phyloP scores from a whole-genome alignment of 805 yeast genomes.

The Wickerhamomyces rabaulensis region DNA sequence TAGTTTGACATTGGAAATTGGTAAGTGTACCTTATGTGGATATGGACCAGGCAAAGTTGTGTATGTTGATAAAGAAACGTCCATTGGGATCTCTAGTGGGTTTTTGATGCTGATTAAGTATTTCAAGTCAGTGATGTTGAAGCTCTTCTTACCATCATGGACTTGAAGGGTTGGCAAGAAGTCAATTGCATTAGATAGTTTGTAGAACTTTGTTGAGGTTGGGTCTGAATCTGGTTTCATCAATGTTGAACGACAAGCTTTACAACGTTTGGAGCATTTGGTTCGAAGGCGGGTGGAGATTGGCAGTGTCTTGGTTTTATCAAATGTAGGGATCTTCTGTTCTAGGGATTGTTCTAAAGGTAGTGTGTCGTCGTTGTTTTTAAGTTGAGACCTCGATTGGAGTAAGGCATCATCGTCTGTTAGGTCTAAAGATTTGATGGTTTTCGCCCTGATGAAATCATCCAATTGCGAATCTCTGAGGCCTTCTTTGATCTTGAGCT shows the following conservation, averaged over 20 bases:
- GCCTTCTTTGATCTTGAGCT: slow-evolving; percentile 8
- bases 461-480: slow-evolving; percentile 7
- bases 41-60: slow-evolving; percentile 1
- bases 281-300: slow-evolving; percentile 14
- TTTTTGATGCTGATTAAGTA: slow-evolving; percentile 13
- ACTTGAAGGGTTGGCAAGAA: slow-evolving; percentile 14
- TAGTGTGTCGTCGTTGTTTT: background rate
- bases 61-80: slow-evolving; percentile 13
- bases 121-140: background rate
- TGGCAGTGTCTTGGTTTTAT: slow-evolving; percentile 9
- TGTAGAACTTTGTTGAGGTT: slow-evolving; percentile 22
- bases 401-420: slow-evolving; percentile 1
- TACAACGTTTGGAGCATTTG: slow-evolving; percentile 22
- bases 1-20: slow-evolving; percentile 15
- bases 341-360: slow-evolving; percentile 4
- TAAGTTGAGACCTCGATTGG: background rate
- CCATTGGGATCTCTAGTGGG: slow-evolving; percentile 10
- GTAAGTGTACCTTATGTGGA: slow-evolving; percentile 9
- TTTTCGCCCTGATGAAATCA: slow-evolving; percentile 10
- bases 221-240: slow-evolving; percentile 25
- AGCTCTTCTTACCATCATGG: background rate
- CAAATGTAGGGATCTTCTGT: slow-evolving; percentile 2
- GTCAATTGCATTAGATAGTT: slow-evolving; percentile 23
- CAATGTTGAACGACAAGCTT: slow-evolving; percentile 22
- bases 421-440: slow-evolving; percentile 6